Percentiles rank a stretch among this genome's conserved stretches.
Conservation (phyloP, 352 stramenopile species). For the Phytophthora uliginosa region DNA sequence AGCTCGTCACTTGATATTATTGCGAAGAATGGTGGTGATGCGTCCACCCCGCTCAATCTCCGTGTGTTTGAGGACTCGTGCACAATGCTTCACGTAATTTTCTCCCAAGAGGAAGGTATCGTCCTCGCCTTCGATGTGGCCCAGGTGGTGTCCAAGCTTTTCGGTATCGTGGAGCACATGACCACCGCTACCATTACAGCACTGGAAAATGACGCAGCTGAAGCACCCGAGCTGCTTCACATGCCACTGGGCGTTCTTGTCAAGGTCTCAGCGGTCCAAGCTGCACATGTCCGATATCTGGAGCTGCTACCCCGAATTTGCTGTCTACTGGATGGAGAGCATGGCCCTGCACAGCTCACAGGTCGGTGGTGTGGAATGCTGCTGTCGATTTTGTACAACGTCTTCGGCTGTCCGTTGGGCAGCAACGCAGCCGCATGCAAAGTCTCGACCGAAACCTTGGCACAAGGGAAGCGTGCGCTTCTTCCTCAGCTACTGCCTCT, state of each 20-base stretch:
- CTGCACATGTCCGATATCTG: slow-evolving; percentile 51
- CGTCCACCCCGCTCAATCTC: slow-evolving; percentile 15
- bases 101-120: slow-evolving; percentile 53
- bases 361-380: slow-evolving; percentile 42
- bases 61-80: slow-evolving; percentile 56
- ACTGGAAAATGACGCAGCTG: slow-evolving; percentile 3
- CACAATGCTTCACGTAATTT: slow-evolving; percentile 58
- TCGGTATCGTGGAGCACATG: slow-evolving; percentile 49
- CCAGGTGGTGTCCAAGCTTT: slow-evolving; percentile 57
- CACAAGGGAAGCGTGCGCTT: slow-evolving; percentile 43
- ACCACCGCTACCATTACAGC: slow-evolving; percentile 1
- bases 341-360: slow-evolving; percentile 26
- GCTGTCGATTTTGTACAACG: slow-evolving; percentile 69
- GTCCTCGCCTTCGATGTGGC: slow-evolving; percentile 60
- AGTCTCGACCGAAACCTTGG: slow-evolving; percentile 24
- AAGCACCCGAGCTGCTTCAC: slow-evolving; percentile 42
- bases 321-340: slow-evolving; percentile 23
- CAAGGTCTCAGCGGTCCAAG: slow-evolving; percentile 50
- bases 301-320: slow-evolving; percentile 47
- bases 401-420: slow-evolving; percentile 56
- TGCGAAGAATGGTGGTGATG: not conserved
- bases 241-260: slow-evolving; percentile 58
- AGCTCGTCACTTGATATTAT: slow-evolving; percentile 12
- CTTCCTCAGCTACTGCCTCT: slow-evolving; percentile 70
- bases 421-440: slow-evolving; percentile 3